Conservation (phyloP, 2,329 filamentous ascomycete species). For the Sarocladium kiliense region DNA sequence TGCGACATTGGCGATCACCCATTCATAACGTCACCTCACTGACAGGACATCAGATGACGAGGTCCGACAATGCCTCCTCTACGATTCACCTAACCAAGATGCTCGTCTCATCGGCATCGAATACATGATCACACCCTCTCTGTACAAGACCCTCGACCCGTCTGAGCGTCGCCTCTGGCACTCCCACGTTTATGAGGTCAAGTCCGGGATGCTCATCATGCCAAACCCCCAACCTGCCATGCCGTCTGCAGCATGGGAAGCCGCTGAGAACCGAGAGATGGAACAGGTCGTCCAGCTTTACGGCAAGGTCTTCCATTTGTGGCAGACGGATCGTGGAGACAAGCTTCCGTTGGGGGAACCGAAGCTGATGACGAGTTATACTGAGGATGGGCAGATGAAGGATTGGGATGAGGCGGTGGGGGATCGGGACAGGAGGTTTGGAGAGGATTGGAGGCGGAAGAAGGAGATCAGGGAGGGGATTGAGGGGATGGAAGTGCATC, state of each 20-base stretch:
- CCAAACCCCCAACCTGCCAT: conserved; percentile 48
- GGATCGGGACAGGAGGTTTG: conserved; percentile 41
- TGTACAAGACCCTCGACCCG: conserved; percentile 60
- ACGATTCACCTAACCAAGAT: conserved; percentile 62
- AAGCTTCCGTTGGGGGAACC: conserved; percentile 46
- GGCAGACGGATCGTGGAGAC: conserved; percentile 77
- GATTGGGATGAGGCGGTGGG: conserved; percentile 38
- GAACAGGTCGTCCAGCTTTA: conserved; percentile 68
- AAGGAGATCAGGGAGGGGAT: conserved; percentile 37
- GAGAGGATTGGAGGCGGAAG: conserved; percentile 39
- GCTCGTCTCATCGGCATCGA: conserved; percentile 79
- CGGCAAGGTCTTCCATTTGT: conserved; percentile 81
- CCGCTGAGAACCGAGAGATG: conserved; percentile 77
- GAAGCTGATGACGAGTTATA: conserved; percentile 50
- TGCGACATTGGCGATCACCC: background rate
- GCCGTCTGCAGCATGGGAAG: conserved; percentile 63
- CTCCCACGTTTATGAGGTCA: conserved; percentile 68
- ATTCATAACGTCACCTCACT: background rate
- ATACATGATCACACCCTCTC: conserved; percentile 72
- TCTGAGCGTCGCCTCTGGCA: conserved; percentile 78
- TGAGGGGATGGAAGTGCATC: conserved; percentile 34
- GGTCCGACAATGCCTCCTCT: conserved; percentile 79
- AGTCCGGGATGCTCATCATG: conserved; percentile 76
- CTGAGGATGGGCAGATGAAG: conserved; percentile 38
- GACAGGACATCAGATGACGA: conserved; percentile 39